Conservation (phyloP, 2,329 filamentous ascomycete species). For the Cercospora brassicicola region DNA sequence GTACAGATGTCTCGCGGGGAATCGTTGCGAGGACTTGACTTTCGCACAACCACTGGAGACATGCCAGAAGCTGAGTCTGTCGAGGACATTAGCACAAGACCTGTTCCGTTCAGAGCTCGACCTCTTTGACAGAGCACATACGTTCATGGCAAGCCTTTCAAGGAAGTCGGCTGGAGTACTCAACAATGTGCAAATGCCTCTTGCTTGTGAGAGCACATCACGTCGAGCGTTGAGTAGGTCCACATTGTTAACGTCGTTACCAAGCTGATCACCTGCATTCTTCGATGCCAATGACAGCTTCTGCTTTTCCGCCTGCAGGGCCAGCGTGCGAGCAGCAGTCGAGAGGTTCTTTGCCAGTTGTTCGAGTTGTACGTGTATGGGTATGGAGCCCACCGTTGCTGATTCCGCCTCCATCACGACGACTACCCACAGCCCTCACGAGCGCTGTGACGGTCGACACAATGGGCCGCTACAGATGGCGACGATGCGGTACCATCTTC, state of each 20-base stretch:
- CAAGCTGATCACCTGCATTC: neutral
- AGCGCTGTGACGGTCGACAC: neutral
- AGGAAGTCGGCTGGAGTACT: neutral
- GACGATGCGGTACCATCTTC: neutral
- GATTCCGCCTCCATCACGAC: neutral
- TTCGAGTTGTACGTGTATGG: neutral
- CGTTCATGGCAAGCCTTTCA: neutral
- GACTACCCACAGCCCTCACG: neutral
- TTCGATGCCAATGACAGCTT: neutral
- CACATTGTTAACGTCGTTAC: neutral
- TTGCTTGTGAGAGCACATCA: neutral
- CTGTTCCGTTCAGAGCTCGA: neutral
- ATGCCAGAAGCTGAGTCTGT: constrained; percentile 41
- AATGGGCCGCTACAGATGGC: neutral
- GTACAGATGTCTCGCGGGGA: constrained; percentile 42
- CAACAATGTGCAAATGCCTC: neutral
- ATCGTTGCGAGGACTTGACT: constrained; percentile 50
- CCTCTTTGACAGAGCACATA: neutral
- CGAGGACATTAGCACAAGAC: neutral
- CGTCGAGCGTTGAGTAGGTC: neutral
- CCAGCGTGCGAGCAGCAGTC: neutral
- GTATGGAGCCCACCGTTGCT: neutral
- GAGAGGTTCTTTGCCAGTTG: neutral
- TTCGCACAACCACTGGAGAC: constrained; percentile 48
- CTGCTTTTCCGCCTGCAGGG: neutral